Evolutionary conservation across 2,329 filamentous ascomycete genomes (phyloP).

Genomic region (Alternaria atra): DNA sequence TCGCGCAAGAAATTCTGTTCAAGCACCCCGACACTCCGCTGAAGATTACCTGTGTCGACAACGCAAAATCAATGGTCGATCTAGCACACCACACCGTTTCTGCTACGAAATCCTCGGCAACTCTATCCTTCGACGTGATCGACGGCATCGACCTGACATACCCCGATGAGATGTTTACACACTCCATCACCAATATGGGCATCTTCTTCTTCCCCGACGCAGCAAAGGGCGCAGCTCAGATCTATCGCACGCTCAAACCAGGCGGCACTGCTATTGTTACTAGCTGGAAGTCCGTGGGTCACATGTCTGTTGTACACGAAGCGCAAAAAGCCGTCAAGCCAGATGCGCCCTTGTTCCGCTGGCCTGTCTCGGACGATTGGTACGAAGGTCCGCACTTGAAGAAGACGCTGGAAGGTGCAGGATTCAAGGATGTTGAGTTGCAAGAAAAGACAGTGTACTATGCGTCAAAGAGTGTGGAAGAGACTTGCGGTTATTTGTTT

Average conservation of each 20-base stretch:
- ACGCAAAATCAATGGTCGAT: conserved; percentile 17
- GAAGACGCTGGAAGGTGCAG: conserved; percentile 9
- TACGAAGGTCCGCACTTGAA: conserved; percentile 12
- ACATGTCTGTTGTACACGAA: conserved; percentile 7
- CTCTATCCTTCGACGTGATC: conserved; percentile 6
- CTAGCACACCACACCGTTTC: conserved; percentile 8
- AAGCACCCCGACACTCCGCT: conserved; percentile 5
- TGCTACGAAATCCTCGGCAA: not conserved
- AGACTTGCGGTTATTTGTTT: conserved; percentile 8
- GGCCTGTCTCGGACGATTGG: conserved; percentile 26
- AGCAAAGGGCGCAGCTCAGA: conserved; percentile 35
- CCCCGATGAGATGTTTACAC: conserved; percentile 45
- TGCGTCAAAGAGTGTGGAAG: conserved; percentile 14
- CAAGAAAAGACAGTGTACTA: conserved; percentile 14
- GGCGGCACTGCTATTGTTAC: conserved; percentile 48
- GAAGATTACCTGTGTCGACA: conserved; percentile 21
- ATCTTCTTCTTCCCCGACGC: conserved; percentile 47
- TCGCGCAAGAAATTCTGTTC: conserved; percentile 27
- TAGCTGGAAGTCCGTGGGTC: conserved; percentile 20
- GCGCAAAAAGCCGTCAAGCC: conserved; percentile 17
- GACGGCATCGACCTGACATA: conserved; percentile 23
- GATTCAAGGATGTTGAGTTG: conserved; percentile 16
- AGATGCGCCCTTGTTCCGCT: conserved; percentile 11
- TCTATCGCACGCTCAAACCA: conserved; percentile 49
- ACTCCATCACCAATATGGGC: conserved; percentile 52